A percentile compares a stretch with the other conserved stretches of the same genome.
Conservation (phyloP, 2,329 filamentous ascomycete species). For the Blastomyces emzantsi region DNA sequence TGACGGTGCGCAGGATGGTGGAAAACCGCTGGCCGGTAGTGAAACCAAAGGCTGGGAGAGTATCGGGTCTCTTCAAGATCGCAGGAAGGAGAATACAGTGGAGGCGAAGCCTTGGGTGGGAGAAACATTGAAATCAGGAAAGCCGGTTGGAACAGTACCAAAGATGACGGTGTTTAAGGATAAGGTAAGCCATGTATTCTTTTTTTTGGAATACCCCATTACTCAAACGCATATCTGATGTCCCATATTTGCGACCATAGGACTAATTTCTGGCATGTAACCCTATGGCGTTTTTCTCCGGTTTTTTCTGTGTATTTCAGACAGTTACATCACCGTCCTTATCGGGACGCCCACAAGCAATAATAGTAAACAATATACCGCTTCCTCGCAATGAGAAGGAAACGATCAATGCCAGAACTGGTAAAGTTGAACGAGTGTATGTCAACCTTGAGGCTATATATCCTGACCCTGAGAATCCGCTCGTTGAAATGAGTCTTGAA, state of each 20-base stretch:
- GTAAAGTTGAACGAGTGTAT: constrained; percentile 76
- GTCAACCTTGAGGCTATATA: constrained; percentile 82
- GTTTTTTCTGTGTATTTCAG: constrained; percentile 43
- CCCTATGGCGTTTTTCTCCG: constrained; percentile 28
- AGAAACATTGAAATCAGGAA: constrained; percentile 79
- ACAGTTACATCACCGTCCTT: constrained; percentile 31
- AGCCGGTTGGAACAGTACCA: constrained; percentile 63
- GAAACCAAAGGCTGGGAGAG: constrained; percentile 76
- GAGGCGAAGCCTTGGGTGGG: constrained; percentile 87
- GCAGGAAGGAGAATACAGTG: constrained; percentile 87
- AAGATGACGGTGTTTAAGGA: constrained; percentile 96
- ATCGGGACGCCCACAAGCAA: constrained; percentile 31
- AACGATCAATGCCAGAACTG: constrained; percentile 70
- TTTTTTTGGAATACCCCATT: constrained; percentile 33
- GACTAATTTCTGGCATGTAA: constrained; percentile 68
- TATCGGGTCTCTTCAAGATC: constrained; percentile 74
- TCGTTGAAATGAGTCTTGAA: constrained; percentile 79
- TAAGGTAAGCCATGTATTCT: constrained; percentile 61
- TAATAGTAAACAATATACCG: constrained; percentile 49
- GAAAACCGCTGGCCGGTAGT: constrained; percentile 46
- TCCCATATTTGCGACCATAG: constrained; percentile 77
- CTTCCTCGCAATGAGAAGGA: constrained; percentile 60
- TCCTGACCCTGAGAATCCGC: constrained; percentile 60
- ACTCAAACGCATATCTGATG: constrained; percentile 30
- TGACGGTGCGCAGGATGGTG: constrained; percentile 47